Evolutionary conservation across 768 basidiomycete genomes (phyloP).

Genomic region (Tremella fuciformis): DNA sequence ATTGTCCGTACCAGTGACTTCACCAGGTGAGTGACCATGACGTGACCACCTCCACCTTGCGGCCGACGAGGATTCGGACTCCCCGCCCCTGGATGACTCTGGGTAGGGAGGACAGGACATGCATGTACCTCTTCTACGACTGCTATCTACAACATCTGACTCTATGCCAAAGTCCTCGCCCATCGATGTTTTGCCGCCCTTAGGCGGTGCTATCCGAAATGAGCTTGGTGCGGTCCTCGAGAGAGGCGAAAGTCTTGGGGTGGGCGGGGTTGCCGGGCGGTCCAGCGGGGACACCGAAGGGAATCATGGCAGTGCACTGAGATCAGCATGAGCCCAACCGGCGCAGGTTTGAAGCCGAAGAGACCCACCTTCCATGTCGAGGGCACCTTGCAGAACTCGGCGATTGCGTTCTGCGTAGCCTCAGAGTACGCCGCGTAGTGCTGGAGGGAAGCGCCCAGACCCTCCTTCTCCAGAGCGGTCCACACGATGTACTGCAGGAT

Average conservation of each 20-base stretch:
- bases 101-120: too few species aligned
- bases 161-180: too few species aligned
- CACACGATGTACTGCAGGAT: slow-evolving; percentile 51
- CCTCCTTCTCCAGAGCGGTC: slow-evolving; percentile 50
- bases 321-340: too few species aligned
- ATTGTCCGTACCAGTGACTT: too few species aligned
- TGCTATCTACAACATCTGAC: too few species aligned
- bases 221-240: slow-evolving; percentile 50
- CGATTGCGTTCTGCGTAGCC: background rate
- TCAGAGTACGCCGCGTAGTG: background rate
- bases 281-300: slow-evolving; percentile 48
- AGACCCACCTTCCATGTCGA: slow-evolving; percentile 12
- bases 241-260: slow-evolving; percentile 43
- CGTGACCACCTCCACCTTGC: too few species aligned
- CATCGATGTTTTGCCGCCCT: too few species aligned
- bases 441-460: slow-evolving; percentile 51
- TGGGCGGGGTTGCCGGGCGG: slow-evolving; percentile 20
- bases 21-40: too few species aligned
- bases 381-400: slow-evolving; percentile 3
- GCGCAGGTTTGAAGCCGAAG: too few species aligned
- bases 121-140: too few species aligned
- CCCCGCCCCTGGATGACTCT: too few species aligned
- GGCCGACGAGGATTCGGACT: too few species aligned
- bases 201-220: slow-evolving; percentile 21
- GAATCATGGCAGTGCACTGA: slow-evolving; percentile 39